A percentile compares a stretch with the other conserved stretches of the same genome.
Evolutionary conservation across 2,329 filamentous ascomycete genomes (phyloP).

Genomic region (Fusarium sp.): DNA sequence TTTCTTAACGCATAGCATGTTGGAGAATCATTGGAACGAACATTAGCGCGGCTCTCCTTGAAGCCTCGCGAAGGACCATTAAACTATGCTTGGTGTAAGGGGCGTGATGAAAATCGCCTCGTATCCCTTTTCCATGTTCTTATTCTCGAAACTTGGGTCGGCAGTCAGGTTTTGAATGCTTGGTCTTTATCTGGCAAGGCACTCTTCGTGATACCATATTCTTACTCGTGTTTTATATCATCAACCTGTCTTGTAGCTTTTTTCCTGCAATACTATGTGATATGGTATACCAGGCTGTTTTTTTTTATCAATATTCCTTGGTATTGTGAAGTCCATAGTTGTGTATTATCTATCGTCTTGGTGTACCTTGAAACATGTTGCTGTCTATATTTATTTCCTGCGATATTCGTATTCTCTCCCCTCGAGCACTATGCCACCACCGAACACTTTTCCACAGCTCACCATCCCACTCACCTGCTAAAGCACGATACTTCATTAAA

Average conservation of each 20-base stretch:
- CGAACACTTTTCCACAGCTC: slow-evolving; percentile 48
- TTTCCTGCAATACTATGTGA: slow-evolving; percentile 35
- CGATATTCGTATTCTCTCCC: slow-evolving; percentile 34
- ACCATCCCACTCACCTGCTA: slow-evolving; percentile 49
- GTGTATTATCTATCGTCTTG: slow-evolving; percentile 3
- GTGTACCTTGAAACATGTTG: neutral
- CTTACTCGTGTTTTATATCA: slow-evolving; percentile 37
- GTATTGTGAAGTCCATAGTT: neutral
- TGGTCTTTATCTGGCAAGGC: slow-evolving; percentile 43
- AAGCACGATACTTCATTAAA: slow-evolving; percentile 51
- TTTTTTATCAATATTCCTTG: neutral
- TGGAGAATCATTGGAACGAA: slow-evolving; percentile 20
- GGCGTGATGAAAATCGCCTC: slow-evolving; percentile 43
- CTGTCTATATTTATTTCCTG: neutral
- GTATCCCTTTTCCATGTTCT: slow-evolving; percentile 21
- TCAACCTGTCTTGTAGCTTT: slow-evolving; percentile 16
- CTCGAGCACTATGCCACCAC: slow-evolving; percentile 45
- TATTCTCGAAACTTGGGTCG: slow-evolving; percentile 27
- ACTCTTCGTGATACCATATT: slow-evolving; percentile 49
- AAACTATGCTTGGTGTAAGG: slow-evolving; percentile 36
- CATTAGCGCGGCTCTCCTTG: slow-evolving; percentile 27
- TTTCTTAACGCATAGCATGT: slow-evolving; percentile 14
- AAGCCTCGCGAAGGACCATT: slow-evolving; percentile 13
- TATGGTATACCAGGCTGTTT: slow-evolving; percentile 12
- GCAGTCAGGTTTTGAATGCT: slow-evolving; percentile 29